Percentiles rank a stretch among this genome's conserved stretches.
phyloP scores from a whole-genome alignment of 78 protist species.

The Chrysochromulina tobinii region DNA sequence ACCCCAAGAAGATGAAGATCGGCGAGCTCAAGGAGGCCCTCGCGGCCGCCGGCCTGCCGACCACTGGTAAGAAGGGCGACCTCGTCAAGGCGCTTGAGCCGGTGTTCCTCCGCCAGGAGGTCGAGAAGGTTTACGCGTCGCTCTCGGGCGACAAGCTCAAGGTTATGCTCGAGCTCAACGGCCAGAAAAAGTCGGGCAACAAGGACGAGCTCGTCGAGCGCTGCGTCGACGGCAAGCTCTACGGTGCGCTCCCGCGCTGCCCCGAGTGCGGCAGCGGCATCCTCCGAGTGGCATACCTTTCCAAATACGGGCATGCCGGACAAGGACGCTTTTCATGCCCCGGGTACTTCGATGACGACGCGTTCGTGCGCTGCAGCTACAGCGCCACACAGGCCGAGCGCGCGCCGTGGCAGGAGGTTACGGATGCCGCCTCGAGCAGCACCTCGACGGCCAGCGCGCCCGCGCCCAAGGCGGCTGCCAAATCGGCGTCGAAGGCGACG shows the following conservation, averaged over 20 bases:
- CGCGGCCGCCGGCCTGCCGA: too few species aligned
- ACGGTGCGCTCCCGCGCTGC: background rate
- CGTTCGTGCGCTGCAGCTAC: background rate
- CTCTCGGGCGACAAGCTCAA: background rate
- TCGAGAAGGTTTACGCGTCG: background rate
- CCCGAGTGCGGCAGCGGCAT: conserved; percentile 1
- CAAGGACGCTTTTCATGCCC: background rate
- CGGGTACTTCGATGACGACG: background rate
- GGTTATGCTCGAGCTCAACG: background rate
- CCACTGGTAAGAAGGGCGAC: too few species aligned
- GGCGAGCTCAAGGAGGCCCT: background rate
- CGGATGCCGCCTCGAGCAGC: too few species aligned
- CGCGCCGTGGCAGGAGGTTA: background rate
- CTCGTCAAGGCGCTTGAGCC: too few species aligned
- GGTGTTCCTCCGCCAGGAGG: too few species aligned
- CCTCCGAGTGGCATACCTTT: background rate
- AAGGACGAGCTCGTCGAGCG: background rate
- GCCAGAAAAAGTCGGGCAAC: background rate
- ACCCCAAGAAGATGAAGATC: background rate
- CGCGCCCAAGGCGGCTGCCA: too few species aligned
- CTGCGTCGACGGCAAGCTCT: background rate
- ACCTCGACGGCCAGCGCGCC: too few species aligned
- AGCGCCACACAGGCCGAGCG: background rate
- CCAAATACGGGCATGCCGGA: background rate
- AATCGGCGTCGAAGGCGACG: too few species aligned